A percentile compares a stretch with the other conserved stretches of the same genome.
phyloP scores from a whole-genome alignment of 208 protist genomes.

The Wallacemonas sp. region DNA sequence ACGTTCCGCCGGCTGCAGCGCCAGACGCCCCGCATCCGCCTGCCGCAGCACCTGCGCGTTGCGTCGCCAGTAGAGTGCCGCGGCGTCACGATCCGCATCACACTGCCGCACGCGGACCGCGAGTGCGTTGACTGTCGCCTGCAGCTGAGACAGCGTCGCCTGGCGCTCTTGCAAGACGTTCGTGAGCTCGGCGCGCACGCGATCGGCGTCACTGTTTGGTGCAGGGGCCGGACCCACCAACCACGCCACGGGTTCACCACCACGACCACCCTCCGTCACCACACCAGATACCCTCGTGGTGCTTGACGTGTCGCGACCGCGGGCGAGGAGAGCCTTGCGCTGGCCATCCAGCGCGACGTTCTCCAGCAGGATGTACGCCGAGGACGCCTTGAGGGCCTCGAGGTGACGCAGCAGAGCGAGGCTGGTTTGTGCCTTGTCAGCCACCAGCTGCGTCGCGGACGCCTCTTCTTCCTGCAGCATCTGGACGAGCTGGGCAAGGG shows the following conservation, averaged over 20 bases:
- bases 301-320: background rate
- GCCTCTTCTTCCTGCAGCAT: background rate
- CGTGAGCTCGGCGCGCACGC: slow-evolving; percentile 17
- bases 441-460: slow-evolving; percentile 8
- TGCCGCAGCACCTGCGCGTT: slow-evolving; percentile 43
- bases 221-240: background rate
- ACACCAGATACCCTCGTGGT: too few relatives aligned
- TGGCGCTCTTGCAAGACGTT: slow-evolving; percentile 22
- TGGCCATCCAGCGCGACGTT: slow-evolving; percentile 61
- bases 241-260: background rate
- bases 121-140: slow-evolving; percentile 18
- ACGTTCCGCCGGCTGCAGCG: background rate
- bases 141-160: slow-evolving; percentile 19
- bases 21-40: background rate
- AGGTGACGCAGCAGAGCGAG: slow-evolving; percentile 31
- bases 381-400: slow-evolving; percentile 34
- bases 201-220: background rate
- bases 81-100: slow-evolving; percentile 22
- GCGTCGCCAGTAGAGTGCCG: slow-evolving; percentile 61
- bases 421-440: slow-evolving; percentile 17
- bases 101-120: slow-evolving; percentile 13
- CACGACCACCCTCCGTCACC: too few relatives aligned
- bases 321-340: slow-evolving; percentile 27
- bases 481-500: background rate
- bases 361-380: slow-evolving; percentile 36